Percentiles rank a stretch among this genome's conserved stretches.
phyloP scores from a whole-genome alignment of 805 yeast genomes.

The Wickerhamomyces silvicola region DNA sequence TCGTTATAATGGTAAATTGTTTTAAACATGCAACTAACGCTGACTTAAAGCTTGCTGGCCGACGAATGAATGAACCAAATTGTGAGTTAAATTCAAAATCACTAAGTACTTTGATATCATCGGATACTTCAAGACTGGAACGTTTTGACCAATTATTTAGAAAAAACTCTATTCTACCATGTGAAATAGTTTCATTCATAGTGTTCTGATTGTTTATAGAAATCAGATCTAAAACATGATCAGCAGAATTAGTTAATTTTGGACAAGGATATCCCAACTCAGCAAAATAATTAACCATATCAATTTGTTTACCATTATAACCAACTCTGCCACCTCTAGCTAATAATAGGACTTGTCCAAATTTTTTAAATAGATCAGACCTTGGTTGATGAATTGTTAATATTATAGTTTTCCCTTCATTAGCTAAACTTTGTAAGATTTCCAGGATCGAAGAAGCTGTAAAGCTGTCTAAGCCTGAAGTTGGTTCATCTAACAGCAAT shows the following conservation, averaged over 20 bases:
- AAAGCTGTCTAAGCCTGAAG: constrained; percentile 81
- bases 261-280: constrained; percentile 53
- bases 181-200: constrained; percentile 11
- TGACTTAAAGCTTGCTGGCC: constrained; percentile 11
- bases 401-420: constrained; percentile 62
- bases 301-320: constrained; percentile 54
- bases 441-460: constrained; percentile 68
- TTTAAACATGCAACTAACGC: constrained; percentile 16
- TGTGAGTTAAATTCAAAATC: constrained; percentile 8
- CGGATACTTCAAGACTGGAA: not conserved
- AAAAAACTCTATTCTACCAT: constrained; percentile 10
- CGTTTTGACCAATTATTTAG: constrained; percentile 11
- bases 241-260: constrained; percentile 61
- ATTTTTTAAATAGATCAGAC: constrained; percentile 54
- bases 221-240: constrained; percentile 65
- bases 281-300: constrained; percentile 43
- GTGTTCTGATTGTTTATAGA: constrained; percentile 30
- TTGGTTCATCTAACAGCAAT: constrained; percentile 78
- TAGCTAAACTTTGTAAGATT: constrained; percentile 51
- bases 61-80: constrained; percentile 12
- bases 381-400: constrained; percentile 85
- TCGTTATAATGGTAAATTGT: constrained; percentile 23
- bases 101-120: constrained; percentile 3
- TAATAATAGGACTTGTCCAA: constrained; percentile 67
- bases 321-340: constrained; percentile 76